phyloP scores from a whole-genome alignment of 768 basidiomycete genomes.

The Botryobasidium botryosum region DNA sequence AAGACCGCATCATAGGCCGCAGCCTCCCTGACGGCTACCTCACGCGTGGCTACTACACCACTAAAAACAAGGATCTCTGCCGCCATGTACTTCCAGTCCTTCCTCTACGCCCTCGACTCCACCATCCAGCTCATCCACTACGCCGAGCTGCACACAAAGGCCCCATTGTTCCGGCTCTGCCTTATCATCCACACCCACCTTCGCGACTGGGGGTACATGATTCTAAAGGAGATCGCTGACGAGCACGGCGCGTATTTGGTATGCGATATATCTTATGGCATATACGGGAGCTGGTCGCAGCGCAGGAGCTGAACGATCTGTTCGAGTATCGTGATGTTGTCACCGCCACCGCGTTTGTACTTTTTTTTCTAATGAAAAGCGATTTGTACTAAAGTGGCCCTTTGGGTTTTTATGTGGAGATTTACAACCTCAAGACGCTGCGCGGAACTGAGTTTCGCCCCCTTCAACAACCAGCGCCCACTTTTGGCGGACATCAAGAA shows the following conservation, averaged over 20 bases:
- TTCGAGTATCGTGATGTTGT: slow-evolving; percentile 96
- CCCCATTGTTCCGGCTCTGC: slow-evolving; percentile 88
- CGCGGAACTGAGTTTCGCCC: slow-evolving; percentile 95
- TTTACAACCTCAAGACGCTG: slow-evolving; percentile 84
- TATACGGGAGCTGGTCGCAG: slow-evolving; percentile 88
- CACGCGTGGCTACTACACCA: slow-evolving; percentile 95
- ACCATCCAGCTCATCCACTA: slow-evolving; percentile 85
- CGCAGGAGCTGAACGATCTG: slow-evolving; percentile 74
- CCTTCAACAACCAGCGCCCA: slow-evolving; percentile 82
- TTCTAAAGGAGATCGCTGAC: slow-evolving; percentile 68
- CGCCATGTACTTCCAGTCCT: slow-evolving; percentile 98
- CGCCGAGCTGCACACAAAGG: slow-evolving; percentile 57
- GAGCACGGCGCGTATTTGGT: slow-evolving; percentile 84
- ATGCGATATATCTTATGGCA: slow-evolving; percentile 98
- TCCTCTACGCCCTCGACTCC: slow-evolving; percentile 78
- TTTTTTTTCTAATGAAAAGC: not conserved
- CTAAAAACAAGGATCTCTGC: slow-evolving; percentile 99
- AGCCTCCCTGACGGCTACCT: slow-evolving; percentile 94
- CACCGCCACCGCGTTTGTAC: slow-evolving; percentile 79
- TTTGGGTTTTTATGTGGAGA: not conserved
- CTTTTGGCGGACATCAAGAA: slow-evolving; percentile 78
- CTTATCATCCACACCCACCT: slow-evolving; percentile 97
- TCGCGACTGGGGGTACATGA: slow-evolving; percentile 89
- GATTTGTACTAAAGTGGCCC: too few species aligned
- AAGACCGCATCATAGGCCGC: slow-evolving; percentile 97